Base-by-base conservation (phyloP, 2,329 filamentous ascomycete species). In the Claviceps fusiformis region DNA sequence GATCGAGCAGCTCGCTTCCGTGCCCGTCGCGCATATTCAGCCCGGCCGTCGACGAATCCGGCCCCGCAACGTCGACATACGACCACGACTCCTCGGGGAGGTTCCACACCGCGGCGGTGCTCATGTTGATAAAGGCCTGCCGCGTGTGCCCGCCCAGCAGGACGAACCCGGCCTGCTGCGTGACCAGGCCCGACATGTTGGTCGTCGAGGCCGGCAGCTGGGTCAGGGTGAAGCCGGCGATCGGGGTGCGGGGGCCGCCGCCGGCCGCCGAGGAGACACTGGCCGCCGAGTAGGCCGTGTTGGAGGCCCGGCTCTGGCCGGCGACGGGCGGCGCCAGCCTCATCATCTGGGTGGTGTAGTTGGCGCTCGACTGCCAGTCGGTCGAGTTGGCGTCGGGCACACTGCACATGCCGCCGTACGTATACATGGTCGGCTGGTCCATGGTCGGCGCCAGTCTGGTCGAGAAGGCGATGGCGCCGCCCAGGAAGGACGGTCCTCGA, bases 371-470 rank as follows among this genome's bases (percentile, higher is more conserved):
- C 58, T 87, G 80, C 85, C 89, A 90, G 19, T 71, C 68, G 1
- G 68, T 63, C 1, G 65, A 61, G 35, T 75, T 64, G 19, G 72
- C 68, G n/a, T 68, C 65, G 8, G 67, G 65, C 3, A 61, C 60
- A 3, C 86, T 85, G 63, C 92, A 97, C 89, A 96, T 95, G 61
- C 92, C 92, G 41, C 90, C 92, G 68, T 95, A 96, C 7, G 85
- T 73, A 65, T 90, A 95, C 24, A 86, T 70, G 11, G 75, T 75
- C 0, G 81, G 78, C 47, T 75, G 70, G 10, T 78, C 76, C 57
- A 77, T 71, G 33, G 71, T 66, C 0, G 77, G 80, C 43, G 75
- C 75, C 50, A 81, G 71, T 41, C 75, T 78, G 37, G 75, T 76
- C 24, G 88, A 85, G 66, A 90, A 95, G 29, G 83, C 76, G 53